phyloP scores from a whole-genome alignment of 1,139 yeast genomes.

The Sugiyamaella japonica region DNA sequence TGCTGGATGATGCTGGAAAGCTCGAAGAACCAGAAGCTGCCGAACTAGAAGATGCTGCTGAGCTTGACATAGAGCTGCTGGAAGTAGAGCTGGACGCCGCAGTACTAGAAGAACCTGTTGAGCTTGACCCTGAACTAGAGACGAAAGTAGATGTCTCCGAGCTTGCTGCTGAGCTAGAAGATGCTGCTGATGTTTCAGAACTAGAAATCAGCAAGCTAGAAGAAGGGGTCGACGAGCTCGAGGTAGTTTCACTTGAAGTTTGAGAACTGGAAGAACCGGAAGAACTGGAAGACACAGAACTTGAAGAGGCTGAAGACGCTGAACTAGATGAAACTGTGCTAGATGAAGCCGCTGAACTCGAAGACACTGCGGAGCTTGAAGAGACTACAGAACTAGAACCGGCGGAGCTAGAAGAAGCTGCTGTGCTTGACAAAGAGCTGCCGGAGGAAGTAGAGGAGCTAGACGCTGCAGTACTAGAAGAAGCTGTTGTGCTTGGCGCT shows the following conservation, averaged over 20 bases:
- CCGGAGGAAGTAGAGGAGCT: neutral
- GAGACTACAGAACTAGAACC: too few species aligned
- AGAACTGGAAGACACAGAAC: neutral
- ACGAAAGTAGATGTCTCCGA: too few species aligned
- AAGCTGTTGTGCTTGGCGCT: neutral
- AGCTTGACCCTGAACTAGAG: too few species aligned
- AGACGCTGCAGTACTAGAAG: neutral
- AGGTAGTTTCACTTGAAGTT: neutral
- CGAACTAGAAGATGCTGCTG: too few species aligned
- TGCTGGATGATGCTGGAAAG: neutral
- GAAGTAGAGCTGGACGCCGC: too few species aligned
- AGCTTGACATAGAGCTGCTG: too few species aligned
- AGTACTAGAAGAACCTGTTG: neutral
- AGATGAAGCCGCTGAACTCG: constrained; percentile 6
- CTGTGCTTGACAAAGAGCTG: too few species aligned
- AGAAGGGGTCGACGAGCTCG: neutral
- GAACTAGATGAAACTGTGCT: too few species aligned
- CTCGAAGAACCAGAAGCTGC: neutral
- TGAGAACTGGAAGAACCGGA: too few species aligned
- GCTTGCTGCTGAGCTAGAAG: neutral
- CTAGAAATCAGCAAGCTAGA: neutral
- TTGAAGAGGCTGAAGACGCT: neutral
- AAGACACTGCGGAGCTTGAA: neutral
- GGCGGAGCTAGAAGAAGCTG: neutral
- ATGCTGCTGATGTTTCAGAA: neutral